Evolutionary conservation across 768 basidiomycete genomes (phyloP).

Genomic region (Panaeolus cyanescens): DNA sequence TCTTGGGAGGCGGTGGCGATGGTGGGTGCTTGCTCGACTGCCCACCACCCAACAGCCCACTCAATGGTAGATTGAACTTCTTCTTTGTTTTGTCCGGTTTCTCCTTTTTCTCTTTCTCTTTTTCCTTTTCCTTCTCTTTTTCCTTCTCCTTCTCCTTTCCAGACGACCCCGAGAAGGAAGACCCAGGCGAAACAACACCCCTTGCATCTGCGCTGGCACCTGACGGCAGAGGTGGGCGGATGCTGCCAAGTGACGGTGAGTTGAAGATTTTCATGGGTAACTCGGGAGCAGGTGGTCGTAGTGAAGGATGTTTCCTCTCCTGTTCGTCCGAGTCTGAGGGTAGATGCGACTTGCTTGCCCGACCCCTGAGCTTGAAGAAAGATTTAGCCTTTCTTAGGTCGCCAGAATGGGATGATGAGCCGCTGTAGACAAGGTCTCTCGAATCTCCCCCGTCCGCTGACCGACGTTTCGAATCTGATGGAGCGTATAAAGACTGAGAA

Average conservation of each 20-base stretch:
- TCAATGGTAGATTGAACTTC: conserved; percentile 15
- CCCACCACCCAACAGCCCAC: conserved; percentile 4
- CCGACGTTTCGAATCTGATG: conserved; percentile 27
- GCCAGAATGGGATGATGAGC: conserved; percentile 27
- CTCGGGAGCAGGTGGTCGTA: conserved; percentile 33
- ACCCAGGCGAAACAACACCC: conserved; percentile 14
- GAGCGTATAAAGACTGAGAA: conserved; percentile 32
- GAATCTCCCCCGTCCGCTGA: conserved; percentile 33
- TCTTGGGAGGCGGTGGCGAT: conserved; percentile 27
- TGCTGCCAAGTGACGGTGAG: neutral
- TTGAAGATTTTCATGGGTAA: conserved; percentile 23
- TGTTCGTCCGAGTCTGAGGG: conserved; percentile 33
- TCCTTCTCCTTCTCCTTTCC: conserved; percentile 32
- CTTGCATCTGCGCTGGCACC: conserved; percentile 12
- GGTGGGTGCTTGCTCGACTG: conserved; percentile 31
- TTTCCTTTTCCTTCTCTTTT: conserved; percentile 19
- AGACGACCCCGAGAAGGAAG: neutral
- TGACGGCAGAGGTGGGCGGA: conserved; percentile 11
- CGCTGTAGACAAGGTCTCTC: conserved; percentile 23
- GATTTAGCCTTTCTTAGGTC: conserved; percentile 52
- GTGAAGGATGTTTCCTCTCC: conserved; percentile 39
- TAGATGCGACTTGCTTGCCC: conserved; percentile 39
- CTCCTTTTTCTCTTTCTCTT: conserved; percentile 24
- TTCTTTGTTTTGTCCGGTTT: conserved; percentile 21
- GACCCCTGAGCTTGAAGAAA: conserved; percentile 42